Evolutionary conservation across 441 rosid species (phyloP), one percentile per base, ranked within the genome.

Genomic region (Hura crepitans): DNA sequence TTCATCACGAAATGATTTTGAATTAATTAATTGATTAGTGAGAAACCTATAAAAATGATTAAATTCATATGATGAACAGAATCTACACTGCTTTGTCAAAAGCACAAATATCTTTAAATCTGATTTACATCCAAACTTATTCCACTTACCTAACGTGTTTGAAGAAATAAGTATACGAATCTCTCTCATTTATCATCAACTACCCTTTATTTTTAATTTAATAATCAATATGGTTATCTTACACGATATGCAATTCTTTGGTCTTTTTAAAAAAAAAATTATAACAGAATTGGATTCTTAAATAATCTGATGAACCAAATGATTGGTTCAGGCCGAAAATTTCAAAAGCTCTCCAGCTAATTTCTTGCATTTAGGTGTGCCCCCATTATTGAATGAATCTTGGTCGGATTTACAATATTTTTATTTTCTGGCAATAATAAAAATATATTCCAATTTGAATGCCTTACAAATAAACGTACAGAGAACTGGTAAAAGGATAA

Each of bases 241-340:
- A 23, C 66, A 56, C 68, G 30, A 31, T 63, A 22, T 54, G 43
- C 42, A 43, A 68, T 62, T 23, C 30, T 43, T 30, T 58, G 4
- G 12, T 49, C 42, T 49, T n/a, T n/a, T 35, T 12, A n/a, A n/a
- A n/a, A n/a, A n/a, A n/a, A n/a, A n/a, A n/a, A n/a, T 20, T 3
- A 49, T 39, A 49, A 13, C 13, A 66, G 83, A 77, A 75, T 70
- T 55, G 27, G 77, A 79, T 79, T 77, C 83, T 8, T 62, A 30
- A 13, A 25, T 28, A 50, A 33, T 65, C 37, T 15, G 20, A 35
- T 47, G 13, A 68, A 55, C 27, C 43, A 51, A 17, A 35, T 20
- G 28, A 10, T 10, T 43, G 5, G n/a, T n/a, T 50, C 23, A 17
- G n/a, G 20, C n/a, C 42, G 0, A 4, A 46, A 12, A 46, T 46